A percentile compares a stretch with the other conserved stretches of the same genome.
phyloP scores from a whole-genome alignment of 768 basidiomycete genomes.

The Tricholoma matsutake region DNA sequence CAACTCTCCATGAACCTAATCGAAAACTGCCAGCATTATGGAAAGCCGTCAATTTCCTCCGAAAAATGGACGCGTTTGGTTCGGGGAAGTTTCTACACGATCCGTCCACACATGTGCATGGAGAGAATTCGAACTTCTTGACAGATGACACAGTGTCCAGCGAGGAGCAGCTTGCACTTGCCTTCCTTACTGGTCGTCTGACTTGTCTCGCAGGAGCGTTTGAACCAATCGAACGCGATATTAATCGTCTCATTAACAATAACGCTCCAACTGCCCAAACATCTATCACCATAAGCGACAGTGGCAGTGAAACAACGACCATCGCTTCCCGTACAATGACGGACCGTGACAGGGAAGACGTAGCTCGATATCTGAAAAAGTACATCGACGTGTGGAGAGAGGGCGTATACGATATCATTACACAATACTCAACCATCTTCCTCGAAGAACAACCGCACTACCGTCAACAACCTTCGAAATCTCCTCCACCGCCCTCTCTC shows the following conservation, averaged over 20 bases:
- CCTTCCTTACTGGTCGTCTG: constrained; percentile 75
- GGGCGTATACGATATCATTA: constrained; percentile 87
- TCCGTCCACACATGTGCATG: neutral
- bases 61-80: constrained; percentile 72
- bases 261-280: constrained; percentile 41
- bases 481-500: neutral
- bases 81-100: constrained; percentile 7
- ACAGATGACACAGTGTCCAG: constrained; percentile 33
- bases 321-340: constrained; percentile 8
- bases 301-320: constrained; percentile 28
- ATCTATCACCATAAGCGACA: constrained; percentile 47
- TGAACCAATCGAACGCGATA: constrained; percentile 18
- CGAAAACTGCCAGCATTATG: constrained; percentile 84
- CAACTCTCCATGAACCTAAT: constrained; percentile 76
- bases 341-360: constrained; percentile 62
- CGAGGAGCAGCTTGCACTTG: constrained; percentile 80
- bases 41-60: constrained; percentile 85
- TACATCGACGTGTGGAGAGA: constrained; percentile 92
- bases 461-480: constrained; percentile 15
- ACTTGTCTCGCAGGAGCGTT: constrained; percentile 46
- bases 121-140: neutral
- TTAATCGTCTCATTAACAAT: constrained; percentile 13
- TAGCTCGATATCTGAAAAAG: constrained; percentile 75
- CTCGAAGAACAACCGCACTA: constrained; percentile 56
- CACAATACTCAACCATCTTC: constrained; percentile 88